Percentiles rank a stretch among this genome's conserved stretches.
Evolutionary conservation across 2,329 filamentous ascomycete genomes (phyloP).

Genomic region (Microdochium paspali): DNA sequence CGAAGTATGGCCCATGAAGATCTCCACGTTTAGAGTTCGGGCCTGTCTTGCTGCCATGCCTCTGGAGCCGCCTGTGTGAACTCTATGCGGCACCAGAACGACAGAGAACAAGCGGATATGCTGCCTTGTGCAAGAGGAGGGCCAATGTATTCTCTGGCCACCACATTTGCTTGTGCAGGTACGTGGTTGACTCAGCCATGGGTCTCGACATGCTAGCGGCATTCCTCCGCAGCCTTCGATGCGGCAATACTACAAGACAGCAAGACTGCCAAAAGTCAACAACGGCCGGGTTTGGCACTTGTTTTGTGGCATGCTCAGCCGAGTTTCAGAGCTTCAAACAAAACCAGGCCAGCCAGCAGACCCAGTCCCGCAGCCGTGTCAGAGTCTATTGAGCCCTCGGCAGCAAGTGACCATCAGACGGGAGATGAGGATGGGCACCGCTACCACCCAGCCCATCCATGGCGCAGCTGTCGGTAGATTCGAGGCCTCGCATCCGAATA

Average conservation of each 20-base stretch:
- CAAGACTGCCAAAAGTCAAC: neutral
- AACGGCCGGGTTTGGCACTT: neutral
- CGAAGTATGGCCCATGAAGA: neutral
- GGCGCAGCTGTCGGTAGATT: neutral
- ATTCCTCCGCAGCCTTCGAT: neutral
- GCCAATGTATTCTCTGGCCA: no score
- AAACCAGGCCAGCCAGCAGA: neutral
- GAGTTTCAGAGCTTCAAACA: neutral
- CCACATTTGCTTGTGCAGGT: neutral
- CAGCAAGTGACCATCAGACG: no score
- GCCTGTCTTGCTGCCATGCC: neutral
- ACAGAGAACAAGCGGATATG: neutral
- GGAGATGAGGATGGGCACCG: no score
- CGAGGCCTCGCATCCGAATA: neutral
- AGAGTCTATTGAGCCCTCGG: no score
- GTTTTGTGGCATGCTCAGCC: neutral
- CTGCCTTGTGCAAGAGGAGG: no score
- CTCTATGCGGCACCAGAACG: neutral
- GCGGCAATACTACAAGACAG: no score
- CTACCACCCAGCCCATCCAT: neutral
- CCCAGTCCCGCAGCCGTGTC: neutral
- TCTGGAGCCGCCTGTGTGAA: neutral
- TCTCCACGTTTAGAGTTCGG: neutral
- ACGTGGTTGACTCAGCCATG: neutral
- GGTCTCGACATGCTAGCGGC: neutral